phyloP scores from a whole-genome alignment of 345 rosid genomes.

The Brassica carinata region DNA sequence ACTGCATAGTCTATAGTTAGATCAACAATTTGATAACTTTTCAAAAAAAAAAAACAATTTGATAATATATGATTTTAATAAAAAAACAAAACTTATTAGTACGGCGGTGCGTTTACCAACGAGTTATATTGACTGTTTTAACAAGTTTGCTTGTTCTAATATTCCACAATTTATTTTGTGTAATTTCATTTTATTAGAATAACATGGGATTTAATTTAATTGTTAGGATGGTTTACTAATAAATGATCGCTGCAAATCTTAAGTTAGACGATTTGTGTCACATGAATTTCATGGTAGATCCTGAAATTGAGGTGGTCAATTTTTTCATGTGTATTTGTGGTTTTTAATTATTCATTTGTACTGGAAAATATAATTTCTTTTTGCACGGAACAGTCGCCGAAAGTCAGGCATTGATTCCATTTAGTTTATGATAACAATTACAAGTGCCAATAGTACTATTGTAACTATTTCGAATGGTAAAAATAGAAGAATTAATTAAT shows the following conservation, averaged over 20 bases:
- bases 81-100: not conserved
- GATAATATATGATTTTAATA: not conserved
- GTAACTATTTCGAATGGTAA: not conserved
- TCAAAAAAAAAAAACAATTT: not conserved
- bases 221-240: conserved; percentile 21
- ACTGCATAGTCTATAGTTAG: not conserved
- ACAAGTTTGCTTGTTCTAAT: not conserved
- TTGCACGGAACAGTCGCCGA: conserved; percentile 35
- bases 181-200: not conserved
- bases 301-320: conserved; percentile 42
- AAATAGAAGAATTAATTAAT: not conserved
- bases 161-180: not conserved
- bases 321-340: conserved; percentile 9
- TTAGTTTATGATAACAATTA: not conserved
- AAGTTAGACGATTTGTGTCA: conserved; percentile 40
- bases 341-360: not conserved
- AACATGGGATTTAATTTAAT: conserved; percentile 10
- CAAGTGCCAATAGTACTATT: not conserved
- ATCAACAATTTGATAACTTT: not conserved
- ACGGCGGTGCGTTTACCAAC: conserved; percentile 12
- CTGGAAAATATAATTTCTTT: conserved; percentile 1
- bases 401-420: conserved; percentile 37
- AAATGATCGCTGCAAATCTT: conserved; percentile 29
- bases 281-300: conserved; percentile 37
- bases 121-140: not conserved